Evolutionary conservation across 2,329 filamentous ascomycete genomes (phyloP).

Genomic region (Verticillium alfalfae): DNA sequence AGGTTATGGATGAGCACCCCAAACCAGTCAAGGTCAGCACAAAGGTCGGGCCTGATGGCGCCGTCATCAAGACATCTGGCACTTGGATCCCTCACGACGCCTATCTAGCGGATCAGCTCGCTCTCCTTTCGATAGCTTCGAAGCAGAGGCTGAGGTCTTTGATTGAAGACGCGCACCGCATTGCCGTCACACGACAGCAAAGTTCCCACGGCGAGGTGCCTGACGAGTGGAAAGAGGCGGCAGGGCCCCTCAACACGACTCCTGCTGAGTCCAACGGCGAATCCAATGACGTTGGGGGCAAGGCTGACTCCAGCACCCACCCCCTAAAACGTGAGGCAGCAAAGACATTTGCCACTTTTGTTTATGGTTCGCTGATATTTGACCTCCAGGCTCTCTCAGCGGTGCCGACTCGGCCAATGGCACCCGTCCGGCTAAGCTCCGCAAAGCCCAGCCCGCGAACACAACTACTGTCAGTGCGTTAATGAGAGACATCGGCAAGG

Average conservation of each 20-base stretch:
- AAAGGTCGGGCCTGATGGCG: conserved; percentile 55
- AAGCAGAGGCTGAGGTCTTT: conserved; percentile 73
- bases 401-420: conserved; percentile 23
- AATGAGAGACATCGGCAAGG: conserved; percentile 57
- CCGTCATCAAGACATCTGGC: conserved; percentile 57
- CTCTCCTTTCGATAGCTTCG: conserved; percentile 74
- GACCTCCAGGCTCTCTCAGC: conserved; percentile 24
- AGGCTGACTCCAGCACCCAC: conserved; percentile 47
- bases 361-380: conserved; percentile 1
- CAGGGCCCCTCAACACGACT: conserved; percentile 42
- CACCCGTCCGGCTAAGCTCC: conserved; percentile 39
- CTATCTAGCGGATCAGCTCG: conserved; percentile 74
- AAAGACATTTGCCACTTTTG: background rate
- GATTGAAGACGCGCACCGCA: conserved; percentile 67
- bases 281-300: conserved; percentile 33
- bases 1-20: conserved; percentile 41
- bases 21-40: conserved; percentile 49
- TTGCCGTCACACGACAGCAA: conserved; percentile 67
- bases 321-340: conserved; percentile 54
- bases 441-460: conserved; percentile 38
- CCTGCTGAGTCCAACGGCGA: conserved; percentile 7
- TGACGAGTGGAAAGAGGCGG: conserved; percentile 68
- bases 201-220: conserved; percentile 78
- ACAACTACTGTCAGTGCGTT: conserved; percentile 38
- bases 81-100: conserved; percentile 72